A percentile compares a stretch with the other conserved stretches of the same genome.
Evolutionary conservation across 2,329 filamentous ascomycete genomes (phyloP).

Genomic region (Alternaria sp.): DNA sequence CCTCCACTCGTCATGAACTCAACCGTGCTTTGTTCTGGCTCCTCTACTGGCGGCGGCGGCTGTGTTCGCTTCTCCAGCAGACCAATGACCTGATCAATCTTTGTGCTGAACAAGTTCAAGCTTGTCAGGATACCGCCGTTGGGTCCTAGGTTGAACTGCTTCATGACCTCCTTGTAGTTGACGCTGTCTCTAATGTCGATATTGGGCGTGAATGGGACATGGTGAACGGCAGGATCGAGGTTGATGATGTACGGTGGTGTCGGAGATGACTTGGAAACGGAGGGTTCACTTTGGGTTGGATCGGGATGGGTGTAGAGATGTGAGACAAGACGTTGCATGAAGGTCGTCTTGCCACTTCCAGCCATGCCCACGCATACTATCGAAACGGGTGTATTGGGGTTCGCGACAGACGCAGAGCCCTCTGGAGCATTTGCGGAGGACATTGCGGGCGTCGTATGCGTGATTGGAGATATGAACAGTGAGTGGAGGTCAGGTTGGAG

Average conservation of each 20-base stretch:
- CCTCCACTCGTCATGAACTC: constrained; percentile 49
- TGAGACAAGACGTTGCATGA: constrained; percentile 98
- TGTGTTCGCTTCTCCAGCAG: constrained; percentile 88
- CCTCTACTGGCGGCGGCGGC: constrained; percentile 53
- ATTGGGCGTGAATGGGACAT: constrained; percentile 93
- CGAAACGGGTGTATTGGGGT: constrained; percentile 66
- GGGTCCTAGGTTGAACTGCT: constrained; percentile 95
- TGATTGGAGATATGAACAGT: background rate
- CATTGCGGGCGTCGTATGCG: constrained; percentile 49
- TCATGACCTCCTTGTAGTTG: constrained; percentile 99
- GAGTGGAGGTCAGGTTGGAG: background rate
- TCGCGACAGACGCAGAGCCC: constrained; percentile 22
- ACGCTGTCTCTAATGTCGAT: constrained; percentile 99
- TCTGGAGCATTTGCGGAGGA: constrained; percentile 44
- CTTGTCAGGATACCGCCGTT: constrained; percentile 97
- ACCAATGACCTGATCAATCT: constrained; percentile 92
- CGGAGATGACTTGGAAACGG: constrained; percentile 39
- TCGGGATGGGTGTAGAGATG: constrained; percentile 83
- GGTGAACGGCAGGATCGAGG: constrained; percentile 92
- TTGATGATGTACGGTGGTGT: constrained; percentile 94
- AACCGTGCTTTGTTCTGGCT: constrained; percentile 45
- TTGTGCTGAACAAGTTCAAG: constrained; percentile 95
- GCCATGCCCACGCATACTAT: constrained; percentile 98
- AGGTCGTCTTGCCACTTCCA: constrained; percentile 98
- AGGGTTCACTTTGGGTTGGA: constrained; percentile 39